Base-by-base conservation (phyloP, 192 early-diverging fungal species). In the Backusella macrospora region DNA sequence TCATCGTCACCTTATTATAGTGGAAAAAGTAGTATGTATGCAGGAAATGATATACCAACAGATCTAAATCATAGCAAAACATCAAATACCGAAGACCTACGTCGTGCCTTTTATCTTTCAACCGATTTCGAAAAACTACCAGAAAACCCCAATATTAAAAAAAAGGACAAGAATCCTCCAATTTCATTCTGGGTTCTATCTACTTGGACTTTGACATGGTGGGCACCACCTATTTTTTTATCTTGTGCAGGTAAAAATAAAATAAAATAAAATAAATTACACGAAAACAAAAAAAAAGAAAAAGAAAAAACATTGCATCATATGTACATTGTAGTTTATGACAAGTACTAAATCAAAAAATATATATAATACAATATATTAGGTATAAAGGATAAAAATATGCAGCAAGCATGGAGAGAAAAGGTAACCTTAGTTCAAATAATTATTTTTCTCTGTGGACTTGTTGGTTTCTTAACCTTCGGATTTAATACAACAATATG, bases 391-490 rank as follows among this genome's bases (percentile, higher is more conserved):
- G 80, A 82, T 39, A 65, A 34, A 65, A 78, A 81, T 12, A 84
- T 91, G 63, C 92, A 90, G 63, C 87, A 86, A 81, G 96, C 96
- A 9, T 97, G 92, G 92, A 86, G 94, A 78, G 96, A 97, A 77
- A 97, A 97, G 77, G 86, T 96, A 48, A 89, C 93, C 0, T 80
- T 97, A 18, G 93, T 94, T 71, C 89, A 83, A 67, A 88, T 97
- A 78, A 97, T 96, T 62, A 73, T 91, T 26, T 37, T 90, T 4
- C 75, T 94, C 6, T 94, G 93, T 87, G 83, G 70, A 6, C 47
- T 76, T 16, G 86, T 95, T 49, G 94, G 93, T 37, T 97, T 97
- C 77, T 63, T 95, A 59, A 95, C 93, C 2, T 95, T 97, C 72
- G 95, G 93, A 18, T 88, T 93, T 75, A 89, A 91, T 74, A 85